These are phyloP conservation scores for Phycomyces blakesleeanus DNA, from an alignment of 192 early-diverging fungal species.

Conservation along the genomic window DNA sequence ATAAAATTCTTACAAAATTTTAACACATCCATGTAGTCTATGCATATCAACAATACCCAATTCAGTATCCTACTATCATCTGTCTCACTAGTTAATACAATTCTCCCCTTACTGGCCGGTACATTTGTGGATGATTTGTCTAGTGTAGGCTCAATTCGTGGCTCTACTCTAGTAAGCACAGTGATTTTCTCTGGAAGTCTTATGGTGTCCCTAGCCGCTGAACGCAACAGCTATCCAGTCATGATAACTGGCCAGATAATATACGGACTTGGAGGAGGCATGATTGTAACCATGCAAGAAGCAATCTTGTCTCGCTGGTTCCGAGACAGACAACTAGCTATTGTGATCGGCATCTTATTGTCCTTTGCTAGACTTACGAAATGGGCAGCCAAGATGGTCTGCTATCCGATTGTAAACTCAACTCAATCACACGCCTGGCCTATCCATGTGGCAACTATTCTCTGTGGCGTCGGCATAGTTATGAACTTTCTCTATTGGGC, in stretches of 20 bases:
- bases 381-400: slow-evolving; percentile 62
- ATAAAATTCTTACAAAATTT: no score
- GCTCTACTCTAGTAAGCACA: slow-evolving; percentile 46
- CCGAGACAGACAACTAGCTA: slow-evolving; percentile 59
- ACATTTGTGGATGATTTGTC: slow-evolving; percentile 47
- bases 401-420: slow-evolving; percentile 53
- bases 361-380: slow-evolving; percentile 65
- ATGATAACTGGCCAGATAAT: slow-evolving; percentile 57
- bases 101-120: slow-evolving; percentile 53
- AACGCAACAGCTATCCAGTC: slow-evolving; percentile 36
- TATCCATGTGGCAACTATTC: slow-evolving; percentile 43
- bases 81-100: slow-evolving; percentile 56
- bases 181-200: slow-evolving; percentile 53
- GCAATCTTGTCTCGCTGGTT: slow-evolving; percentile 75
- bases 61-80: slow-evolving; percentile 64
- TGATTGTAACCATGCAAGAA: slow-evolving; percentile 73
- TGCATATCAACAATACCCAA: slow-evolving; percentile 55
- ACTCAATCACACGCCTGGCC: slow-evolving; percentile 37
- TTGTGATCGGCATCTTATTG: slow-evolving; percentile 65
- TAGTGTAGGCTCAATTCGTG: slow-evolving; percentile 50
- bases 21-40: slow-evolving; percentile 36
- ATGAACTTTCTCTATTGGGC: slow-evolving; percentile 47
- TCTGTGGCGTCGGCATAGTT: slow-evolving; percentile 46
- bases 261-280: slow-evolving; percentile 66
- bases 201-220: slow-evolving; percentile 44